A percentile compares a stretch with the other conserved stretches of the same genome.
Evolutionary conservation across 148 eudicot species (phyloP).

Genomic region (Vaccinium corymbosum): DNA sequence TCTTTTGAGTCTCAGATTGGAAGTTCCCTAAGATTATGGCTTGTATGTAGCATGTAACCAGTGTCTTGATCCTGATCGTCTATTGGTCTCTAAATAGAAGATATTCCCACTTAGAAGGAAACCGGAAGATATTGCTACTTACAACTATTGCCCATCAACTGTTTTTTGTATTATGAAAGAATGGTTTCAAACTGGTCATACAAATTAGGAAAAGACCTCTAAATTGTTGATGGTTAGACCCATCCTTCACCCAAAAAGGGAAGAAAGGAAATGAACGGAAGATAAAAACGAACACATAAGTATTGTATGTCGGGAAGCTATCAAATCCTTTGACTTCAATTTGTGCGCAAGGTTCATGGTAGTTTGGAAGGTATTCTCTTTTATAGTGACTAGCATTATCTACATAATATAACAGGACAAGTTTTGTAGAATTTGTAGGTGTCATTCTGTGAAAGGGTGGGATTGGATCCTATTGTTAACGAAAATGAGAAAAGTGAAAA

Average conservation of each 20-base stretch:
- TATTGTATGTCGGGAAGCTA: neutral
- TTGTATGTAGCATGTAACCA: neutral
- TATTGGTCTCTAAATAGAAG: neutral
- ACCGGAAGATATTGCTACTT: neutral
- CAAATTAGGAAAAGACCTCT: neutral
- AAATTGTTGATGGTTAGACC: neutral
- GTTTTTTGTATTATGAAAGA: neutral
- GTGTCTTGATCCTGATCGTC: neutral
- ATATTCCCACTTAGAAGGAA: neutral
- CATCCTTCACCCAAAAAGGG: neutral
- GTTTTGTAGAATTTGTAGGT: neutral
- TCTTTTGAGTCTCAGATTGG: neutral
- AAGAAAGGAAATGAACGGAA: neutral
- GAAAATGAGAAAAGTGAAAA: too few species aligned
- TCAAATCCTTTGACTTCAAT: neutral
- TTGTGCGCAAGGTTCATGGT: neutral
- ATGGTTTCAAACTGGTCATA: neutral
- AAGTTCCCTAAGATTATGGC: neutral
- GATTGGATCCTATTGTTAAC: neutral
- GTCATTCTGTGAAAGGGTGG: neutral
- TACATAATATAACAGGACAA: neutral
- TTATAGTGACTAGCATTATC: neutral
- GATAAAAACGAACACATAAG: neutral
- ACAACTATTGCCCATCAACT: neutral
- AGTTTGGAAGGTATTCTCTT: neutral